Conservation (phyloP, 805 yeast genomes). For the Candida khao-thaluensis region DNA sequence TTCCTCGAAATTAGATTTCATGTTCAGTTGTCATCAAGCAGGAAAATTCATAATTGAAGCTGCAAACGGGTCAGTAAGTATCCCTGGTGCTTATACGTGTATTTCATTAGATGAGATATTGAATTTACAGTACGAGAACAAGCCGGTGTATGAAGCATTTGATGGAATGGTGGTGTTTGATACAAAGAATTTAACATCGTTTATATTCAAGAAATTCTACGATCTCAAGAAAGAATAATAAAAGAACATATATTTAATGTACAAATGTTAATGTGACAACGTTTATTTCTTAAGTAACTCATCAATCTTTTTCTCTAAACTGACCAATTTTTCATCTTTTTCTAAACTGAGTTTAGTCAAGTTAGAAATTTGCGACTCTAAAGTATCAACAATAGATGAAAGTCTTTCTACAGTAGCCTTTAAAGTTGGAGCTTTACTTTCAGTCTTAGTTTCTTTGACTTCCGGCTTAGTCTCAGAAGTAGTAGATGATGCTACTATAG, state of each 20-base stretch:
- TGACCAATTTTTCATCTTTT: conserved; percentile 60
- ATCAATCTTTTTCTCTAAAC: conserved; percentile 63
- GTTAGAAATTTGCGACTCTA: conserved; percentile 55
- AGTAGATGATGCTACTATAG: conserved; percentile 1
- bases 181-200: conserved; percentile 63
- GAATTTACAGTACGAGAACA: conserved; percentile 69
- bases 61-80: conserved; percentile 66
- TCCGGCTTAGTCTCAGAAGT: conserved; percentile 15
- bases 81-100: conserved; percentile 54
- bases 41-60: conserved; percentile 76
- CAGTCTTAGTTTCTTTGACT: conserved; percentile 20
- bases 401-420: conserved; percentile 71
- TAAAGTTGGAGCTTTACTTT: conserved; percentile 54
- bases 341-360: conserved; percentile 55
- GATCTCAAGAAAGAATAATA: conserved; percentile 41
- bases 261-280: neutral
- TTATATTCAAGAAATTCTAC: conserved; percentile 75
- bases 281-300: conserved; percentile 44
- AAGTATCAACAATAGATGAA: conserved; percentile 52
- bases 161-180: conserved; percentile 68
- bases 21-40: conserved; percentile 71
- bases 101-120: conserved; percentile 72
- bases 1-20: conserved; percentile 66
- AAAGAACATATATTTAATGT: conserved; percentile 1
- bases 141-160: conserved; percentile 53